Evolutionary conservation across 208 protist genomes (phyloP).

Genomic region (Phytomonas francai): DNA sequence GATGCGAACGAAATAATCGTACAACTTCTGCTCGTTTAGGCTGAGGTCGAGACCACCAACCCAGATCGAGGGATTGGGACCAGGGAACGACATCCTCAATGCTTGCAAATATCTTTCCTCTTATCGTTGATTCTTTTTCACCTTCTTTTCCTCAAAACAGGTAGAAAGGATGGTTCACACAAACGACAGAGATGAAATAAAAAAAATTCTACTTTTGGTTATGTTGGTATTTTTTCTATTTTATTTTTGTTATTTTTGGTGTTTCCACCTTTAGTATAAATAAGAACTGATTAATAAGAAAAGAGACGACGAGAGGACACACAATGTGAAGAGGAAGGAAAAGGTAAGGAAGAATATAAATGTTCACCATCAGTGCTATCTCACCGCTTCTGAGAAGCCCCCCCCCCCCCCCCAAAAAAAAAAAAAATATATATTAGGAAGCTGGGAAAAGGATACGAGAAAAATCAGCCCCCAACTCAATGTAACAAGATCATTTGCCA

Average conservation of each 20-base stretch:
- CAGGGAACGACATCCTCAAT: constrained; percentile 43
- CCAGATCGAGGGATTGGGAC: constrained; percentile 94
- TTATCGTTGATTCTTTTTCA: constrained; percentile 1
- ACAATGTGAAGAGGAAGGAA: neutral
- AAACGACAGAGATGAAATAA: constrained; percentile 11
- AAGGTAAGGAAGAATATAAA: no score
- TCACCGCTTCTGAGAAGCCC: no score
- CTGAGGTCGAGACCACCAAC: constrained; percentile 95
- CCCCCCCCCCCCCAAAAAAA: no score
- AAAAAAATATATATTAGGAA: constrained; percentile 11
- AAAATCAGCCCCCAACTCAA: neutral
- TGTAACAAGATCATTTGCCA: neutral
- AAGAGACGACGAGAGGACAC: neutral
- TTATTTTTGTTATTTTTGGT: constrained; percentile 36
- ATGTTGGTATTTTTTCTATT: constrained; percentile 27
- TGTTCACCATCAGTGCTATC: no score
- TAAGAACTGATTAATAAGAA: constrained; percentile 18
- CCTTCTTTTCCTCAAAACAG: constrained; percentile 6
- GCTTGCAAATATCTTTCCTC: neutral
- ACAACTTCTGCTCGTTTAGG: constrained; percentile 94
- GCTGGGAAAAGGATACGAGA: neutral
- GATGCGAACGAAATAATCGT: constrained; percentile 96
- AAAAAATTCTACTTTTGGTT: constrained; percentile 24
- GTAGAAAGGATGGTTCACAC: constrained; percentile 6
- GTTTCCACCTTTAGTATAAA: constrained; percentile 20